Evolutionary conservation across 1,284 basidiomycete species (phyloP), one percentile per base, ranked within the genome.

Genomic region (Termitomyces sp.): DNA sequence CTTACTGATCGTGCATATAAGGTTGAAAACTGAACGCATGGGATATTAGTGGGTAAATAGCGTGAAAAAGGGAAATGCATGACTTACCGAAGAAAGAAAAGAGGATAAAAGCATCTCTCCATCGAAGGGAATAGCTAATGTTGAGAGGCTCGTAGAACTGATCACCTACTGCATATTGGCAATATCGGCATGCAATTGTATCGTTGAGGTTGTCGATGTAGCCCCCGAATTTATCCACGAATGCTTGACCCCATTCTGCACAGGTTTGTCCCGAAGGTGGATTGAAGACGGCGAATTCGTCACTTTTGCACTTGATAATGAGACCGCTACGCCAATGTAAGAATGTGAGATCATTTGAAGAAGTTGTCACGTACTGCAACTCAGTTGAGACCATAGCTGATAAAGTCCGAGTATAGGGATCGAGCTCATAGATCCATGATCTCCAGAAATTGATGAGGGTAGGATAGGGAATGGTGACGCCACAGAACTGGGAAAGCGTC

Each of bases 241-340:
- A 93, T 38, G 79, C 75, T 30, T 75, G 71, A 0, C 86, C 91
- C 82, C 86, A 96, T 3, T 79, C 58, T 4, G 59, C 61, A 63
- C 93, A 96, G 0, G 86, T 91, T 66, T 93, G 82, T 5, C 85
- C 86, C 0, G 73, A 58, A 0, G 92, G 92, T 0, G 92, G 87
- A 54, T 75, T 69, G 74, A 91, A 90, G 19, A 76, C 59, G 14
- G 76, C 72, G 62, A 86, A 91, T 63, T 93, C 91, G 48, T 80
- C 76, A 1, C 71, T 61, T 35, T 78, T 75, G 72, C 93, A 95
- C 33, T 62, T 66, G 52, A 97, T 84, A 0, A 64, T 60, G 8
- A 93, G 73, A 13, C 86, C 90, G 64, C 79, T 84, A 55, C 5
- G 52, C 44, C 55, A 26, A 49, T 65, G 53, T 57, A 14, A 52